Evolutionary conservation across 2,329 filamentous ascomycete species (phyloP), one percentile per base, ranked within the genome.

Genomic region (Talaromyces sp.): DNA sequence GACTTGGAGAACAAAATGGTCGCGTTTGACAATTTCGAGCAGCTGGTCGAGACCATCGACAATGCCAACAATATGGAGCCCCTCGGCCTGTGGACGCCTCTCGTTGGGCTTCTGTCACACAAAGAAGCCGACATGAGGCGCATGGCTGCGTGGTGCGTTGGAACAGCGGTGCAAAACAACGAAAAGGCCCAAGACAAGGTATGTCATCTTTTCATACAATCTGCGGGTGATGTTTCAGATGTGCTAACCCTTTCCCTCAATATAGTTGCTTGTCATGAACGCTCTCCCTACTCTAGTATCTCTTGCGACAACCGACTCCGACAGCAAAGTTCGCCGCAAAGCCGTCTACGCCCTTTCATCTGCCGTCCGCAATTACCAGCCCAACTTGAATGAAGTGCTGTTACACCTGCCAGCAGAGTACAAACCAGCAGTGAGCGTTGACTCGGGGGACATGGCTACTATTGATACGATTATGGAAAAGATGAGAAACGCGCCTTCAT

Each of bases 91-190:
- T 99, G 95, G 95, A 84, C 85, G 11, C 91, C 91, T 10, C 81
- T 99, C 44, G 81, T 97, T 11, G 77, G 82, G 9, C 80, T 97
- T 65, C 81, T 99, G 15, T 80, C 82, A 56, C 83, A 88, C 69
- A 81, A 84, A 11, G 88, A 95, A 71, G 73, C 82, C 6, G 90
- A 95, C 65, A 80, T 96, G 70, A 83, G 93, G 65, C 86, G 82
- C 69, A 92, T 92, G 85, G 93, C 93, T 2, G 92, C 92, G n/a
- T 96, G 92, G 91, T 97, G 92, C 78, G 81, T 95, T 62, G 92
- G 91, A 57, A 97, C 93, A 6, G 93, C 95, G 10, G 95, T 99
- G 63, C 93, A 98, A 82, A 99, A 99, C 80, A 98, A 99, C 76
- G 83, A 85, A 68, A 89, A 88, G 73, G 88, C 86, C 57, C 95